Evolutionary conservation across 495 filamentous ascomycete genomes (phyloP).

Genomic region (Xylaria intraflava): DNA sequence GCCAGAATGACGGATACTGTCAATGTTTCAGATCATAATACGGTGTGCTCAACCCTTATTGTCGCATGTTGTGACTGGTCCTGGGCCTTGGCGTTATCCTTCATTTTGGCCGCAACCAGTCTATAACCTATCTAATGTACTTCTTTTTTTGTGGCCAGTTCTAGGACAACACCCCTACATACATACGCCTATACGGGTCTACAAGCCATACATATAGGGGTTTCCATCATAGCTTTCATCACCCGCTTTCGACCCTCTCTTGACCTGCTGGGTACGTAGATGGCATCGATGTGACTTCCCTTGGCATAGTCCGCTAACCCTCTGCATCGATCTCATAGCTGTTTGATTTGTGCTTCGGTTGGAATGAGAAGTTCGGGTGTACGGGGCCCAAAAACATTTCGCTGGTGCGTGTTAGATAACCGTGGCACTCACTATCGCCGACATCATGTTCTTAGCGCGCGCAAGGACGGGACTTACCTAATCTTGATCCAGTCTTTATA

Average conservation of each 20-base stretch:
- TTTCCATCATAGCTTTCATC: no score
- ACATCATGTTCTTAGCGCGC: background rate
- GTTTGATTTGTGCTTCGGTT: slow-evolving; percentile 98
- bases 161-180: no score
- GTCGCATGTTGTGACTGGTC: no score
- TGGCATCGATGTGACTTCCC: background rate
- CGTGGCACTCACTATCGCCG: slow-evolving; percentile 12
- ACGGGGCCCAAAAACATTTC: slow-evolving; percentile 97
- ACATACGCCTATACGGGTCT: no score
- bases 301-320: slow-evolving; percentile 29
- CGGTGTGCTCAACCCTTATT: no score
- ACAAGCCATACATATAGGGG: no score
- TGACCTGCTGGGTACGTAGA: background rate
- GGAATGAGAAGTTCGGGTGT: slow-evolving; percentile 83
- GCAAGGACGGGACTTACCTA: slow-evolving; percentile 49
- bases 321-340: slow-evolving; percentile 60
- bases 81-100: no score
- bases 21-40: no score
- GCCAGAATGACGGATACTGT: no score
- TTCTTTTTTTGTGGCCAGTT: no score
- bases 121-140: no score
- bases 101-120: no score
- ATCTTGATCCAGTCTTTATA: slow-evolving; percentile 99
- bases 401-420: slow-evolving; percentile 37
- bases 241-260: background rate